Percentiles rank a stretch among this genome's conserved stretches.
Conservation (phyloP, 129 eudicot genomes). For the Lactuca sativa region DNA sequence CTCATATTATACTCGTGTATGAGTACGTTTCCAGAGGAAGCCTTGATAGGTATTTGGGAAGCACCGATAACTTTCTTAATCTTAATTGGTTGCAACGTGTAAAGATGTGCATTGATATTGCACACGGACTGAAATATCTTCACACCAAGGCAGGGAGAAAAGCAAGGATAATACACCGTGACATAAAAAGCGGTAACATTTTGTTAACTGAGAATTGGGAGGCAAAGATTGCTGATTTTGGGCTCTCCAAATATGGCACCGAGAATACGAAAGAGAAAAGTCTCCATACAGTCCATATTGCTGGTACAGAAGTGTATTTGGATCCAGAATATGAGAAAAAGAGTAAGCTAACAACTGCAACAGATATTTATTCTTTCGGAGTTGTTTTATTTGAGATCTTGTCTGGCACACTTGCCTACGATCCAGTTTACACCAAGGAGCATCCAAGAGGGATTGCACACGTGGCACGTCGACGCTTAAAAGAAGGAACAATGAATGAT, state of each 20-base stretch:
- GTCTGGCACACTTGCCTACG: not conserved
- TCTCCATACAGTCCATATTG: not conserved
- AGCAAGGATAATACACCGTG: not conserved
- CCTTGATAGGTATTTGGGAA: not conserved
- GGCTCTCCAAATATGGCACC: constrained; percentile 5
- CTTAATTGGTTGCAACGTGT: no score
- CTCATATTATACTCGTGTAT: constrained; percentile 10
- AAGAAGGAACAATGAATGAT: not conserved
- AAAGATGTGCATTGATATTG: not conserved
- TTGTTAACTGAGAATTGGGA: no score
- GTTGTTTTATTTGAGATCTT: constrained; percentile 17
- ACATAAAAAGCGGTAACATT: no score
- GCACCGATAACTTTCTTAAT: not conserved
- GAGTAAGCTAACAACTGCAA: no score
- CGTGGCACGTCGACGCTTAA: not conserved
- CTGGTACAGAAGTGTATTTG: constrained; percentile 7
- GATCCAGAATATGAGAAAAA: not conserved
- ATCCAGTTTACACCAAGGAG: not conserved
- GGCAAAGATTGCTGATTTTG: not conserved
- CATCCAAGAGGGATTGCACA: not conserved
- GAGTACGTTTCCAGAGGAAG: constrained; percentile 2
- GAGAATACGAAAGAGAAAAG: not conserved
- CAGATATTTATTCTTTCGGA: not conserved
- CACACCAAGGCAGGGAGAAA: not conserved
- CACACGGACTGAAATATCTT: constrained; percentile 7